Base-by-base conservation (phyloP, 2,329 filamentous ascomycete species). In the Epichloe coenophiala region DNA sequence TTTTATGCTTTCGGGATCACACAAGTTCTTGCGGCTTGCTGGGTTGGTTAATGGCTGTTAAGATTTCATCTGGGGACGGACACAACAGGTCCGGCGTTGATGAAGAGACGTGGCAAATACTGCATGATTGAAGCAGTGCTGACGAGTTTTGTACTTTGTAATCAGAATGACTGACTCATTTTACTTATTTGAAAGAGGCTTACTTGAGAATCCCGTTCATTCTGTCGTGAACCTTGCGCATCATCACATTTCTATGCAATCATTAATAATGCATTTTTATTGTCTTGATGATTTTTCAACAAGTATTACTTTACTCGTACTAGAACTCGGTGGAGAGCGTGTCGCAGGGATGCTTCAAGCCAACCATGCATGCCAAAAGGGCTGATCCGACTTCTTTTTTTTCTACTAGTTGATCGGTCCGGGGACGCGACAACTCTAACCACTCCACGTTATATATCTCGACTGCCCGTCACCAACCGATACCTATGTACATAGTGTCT, bases 91-190 rank as follows among this genome's bases (percentile, higher is more conserved):
- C 6, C 4, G 37, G 46, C 46, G 23, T 48, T 48, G 38, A n/a
- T 15, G 42, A 33, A 11, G 27, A 35, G 38, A 17, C 36, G 19
- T 15, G 15, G 45, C n/a, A 13, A 36, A 36, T 35, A 4, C 27
- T 40, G 46, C 15, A n/a, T 35, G 38, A 40, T 48, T 48, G 37
- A 41, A 48, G 9, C n/a, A 41, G 27, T 35, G 17, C 23, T 48
- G 46, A 21, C 15, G 46, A 48, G 46, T 41, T 40, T 47, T 48
- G 46, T 48, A 48, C 9, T 21, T 41, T 41, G 33, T 5, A 48
- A 21, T 19, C 15, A 41, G 46, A 41, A 48, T 48, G 37, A 17
- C 7, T 23, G 37, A 17, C 7, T 23, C 37, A 27, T 12, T 21
- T 37, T 45, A 3, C n/a, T 33, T 35, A 0, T 4, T 33, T 31